phyloP scores from a whole-genome alignment of 805 yeast genomes.

The Candida suzukii region DNA sequence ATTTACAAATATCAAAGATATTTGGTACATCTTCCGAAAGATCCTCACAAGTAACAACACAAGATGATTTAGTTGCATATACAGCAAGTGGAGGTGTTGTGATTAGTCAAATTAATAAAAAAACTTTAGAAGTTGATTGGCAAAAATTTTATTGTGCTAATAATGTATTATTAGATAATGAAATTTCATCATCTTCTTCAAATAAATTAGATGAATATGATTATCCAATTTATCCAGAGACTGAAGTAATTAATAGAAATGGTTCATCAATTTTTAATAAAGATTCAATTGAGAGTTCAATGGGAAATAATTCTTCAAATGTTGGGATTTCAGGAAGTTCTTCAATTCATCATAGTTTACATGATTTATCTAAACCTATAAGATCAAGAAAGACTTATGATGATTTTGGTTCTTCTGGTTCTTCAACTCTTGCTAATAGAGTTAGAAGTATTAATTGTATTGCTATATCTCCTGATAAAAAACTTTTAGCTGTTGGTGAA shows the following conservation, averaged over 20 bases:
- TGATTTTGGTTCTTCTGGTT: not conserved
- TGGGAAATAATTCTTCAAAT: too few relatives aligned
- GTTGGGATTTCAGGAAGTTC: not conserved
- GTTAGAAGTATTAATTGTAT: constrained; percentile 50
- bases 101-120: constrained; percentile 29
- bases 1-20: constrained; percentile 18
- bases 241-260: constrained; percentile 19
- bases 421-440: constrained; percentile 21
- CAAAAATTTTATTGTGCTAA: constrained; percentile 52
- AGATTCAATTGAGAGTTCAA: constrained; percentile 2
- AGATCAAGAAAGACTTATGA: not conserved
- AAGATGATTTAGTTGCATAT: constrained; percentile 39
- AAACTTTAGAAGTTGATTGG: constrained; percentile 11
- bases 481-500: constrained; percentile 62
- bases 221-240: constrained; percentile 23
- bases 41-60: constrained; percentile 32
- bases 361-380: not conserved
- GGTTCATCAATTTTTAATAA: constrained; percentile 7
- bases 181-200: not conserved
- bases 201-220: constrained; percentile 28
- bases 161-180: constrained; percentile 5
- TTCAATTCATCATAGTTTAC: not conserved
- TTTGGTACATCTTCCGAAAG: constrained; percentile 43
- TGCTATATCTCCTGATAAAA: constrained; percentile 49
- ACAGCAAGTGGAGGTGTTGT: constrained; percentile 58